These are phyloP conservation scores for Saccharum spontaneum DNA, from an alignment of 176 grass and related monocot species.

Conservation along the genomic window DNA sequence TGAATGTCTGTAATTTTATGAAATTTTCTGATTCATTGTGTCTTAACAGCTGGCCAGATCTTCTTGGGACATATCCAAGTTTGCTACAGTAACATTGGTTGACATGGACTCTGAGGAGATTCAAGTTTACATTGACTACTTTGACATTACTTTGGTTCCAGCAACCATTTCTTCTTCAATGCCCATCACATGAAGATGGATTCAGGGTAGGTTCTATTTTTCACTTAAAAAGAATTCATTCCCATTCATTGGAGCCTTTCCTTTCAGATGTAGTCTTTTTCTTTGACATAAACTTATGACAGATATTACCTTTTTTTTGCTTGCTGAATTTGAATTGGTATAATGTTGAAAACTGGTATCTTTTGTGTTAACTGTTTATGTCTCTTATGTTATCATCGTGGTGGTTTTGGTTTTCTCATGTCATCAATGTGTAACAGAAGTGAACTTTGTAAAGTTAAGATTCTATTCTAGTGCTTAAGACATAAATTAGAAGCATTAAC, in stretches of 20 bases:
- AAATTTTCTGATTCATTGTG: neutral
- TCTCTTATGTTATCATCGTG: neutral
- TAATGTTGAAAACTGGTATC: neutral
- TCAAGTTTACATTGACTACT: slow-evolving; percentile 85
- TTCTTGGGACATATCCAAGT: slow-evolving; percentile 66
- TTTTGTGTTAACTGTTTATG: neutral
- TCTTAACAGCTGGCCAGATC: slow-evolving; percentile 60
- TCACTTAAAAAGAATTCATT: neutral
- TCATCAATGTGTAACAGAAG: neutral
- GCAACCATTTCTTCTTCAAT: slow-evolving; percentile 92
- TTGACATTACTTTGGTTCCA: slow-evolving; percentile 83
- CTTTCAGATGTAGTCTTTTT: neutral
- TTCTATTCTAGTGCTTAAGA: neutral
- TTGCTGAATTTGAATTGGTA: neutral
- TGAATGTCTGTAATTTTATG: neutral
- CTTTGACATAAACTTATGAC: neutral
- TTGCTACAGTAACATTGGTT: slow-evolving; percentile 58
- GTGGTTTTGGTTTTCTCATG: neutral
- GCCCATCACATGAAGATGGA: slow-evolving; percentile 99
- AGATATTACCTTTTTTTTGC: neutral
- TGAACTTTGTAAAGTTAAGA: neutral
- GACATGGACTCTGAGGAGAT: slow-evolving; percentile 76
- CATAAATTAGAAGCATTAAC: neutral
- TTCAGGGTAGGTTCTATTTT: slow-evolving; percentile 56
- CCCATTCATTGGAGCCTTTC: neutral